Evolutionary conservation across 352 stramenopile genomes (phyloP).

Genomic region (Phytophthora citrophthora): DNA sequence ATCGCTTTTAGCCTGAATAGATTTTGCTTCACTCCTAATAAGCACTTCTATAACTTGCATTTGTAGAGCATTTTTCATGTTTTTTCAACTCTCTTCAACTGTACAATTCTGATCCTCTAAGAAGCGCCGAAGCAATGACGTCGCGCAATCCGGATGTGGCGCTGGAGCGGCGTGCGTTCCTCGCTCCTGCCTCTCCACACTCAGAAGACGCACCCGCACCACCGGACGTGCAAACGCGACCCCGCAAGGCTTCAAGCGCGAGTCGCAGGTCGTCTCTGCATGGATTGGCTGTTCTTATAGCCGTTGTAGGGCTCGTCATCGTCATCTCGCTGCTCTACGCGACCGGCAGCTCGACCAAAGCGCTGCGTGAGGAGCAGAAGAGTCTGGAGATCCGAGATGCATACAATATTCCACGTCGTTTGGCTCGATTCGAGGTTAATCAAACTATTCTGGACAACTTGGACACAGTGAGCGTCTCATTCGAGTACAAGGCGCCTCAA

Average conservation of each 20-base stretch:
- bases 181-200: conserved; percentile 16
- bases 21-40: conserved; percentile 26
- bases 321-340: conserved; percentile 18
- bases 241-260: conserved; percentile 9
- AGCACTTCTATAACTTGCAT: neutral
- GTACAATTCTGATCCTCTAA: neutral
- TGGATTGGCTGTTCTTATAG: conserved; percentile 11
- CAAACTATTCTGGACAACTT: conserved; percentile 35
- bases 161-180: conserved; percentile 31
- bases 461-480: conserved; percentile 41
- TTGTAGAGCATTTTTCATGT: conserved; percentile 9
- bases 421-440: conserved; percentile 39
- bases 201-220: conserved; percentile 2
- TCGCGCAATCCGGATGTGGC: conserved; percentile 17
- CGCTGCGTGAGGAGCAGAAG: conserved; percentile 11
- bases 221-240: conserved; percentile 11
- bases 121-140: conserved; percentile 3
- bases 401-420: conserved; percentile 22
- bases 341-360: conserved; percentile 12
- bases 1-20: conserved; percentile 41
- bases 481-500: conserved; percentile 43
- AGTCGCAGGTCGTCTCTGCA: conserved; percentile 15
- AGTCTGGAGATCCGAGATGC: conserved; percentile 21
- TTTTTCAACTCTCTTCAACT: conserved; percentile 2
- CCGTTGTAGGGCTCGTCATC: conserved; percentile 25